These are phyloP conservation scores for Acrodontium crateriforme DNA, from an alignment of 2,329 filamentous ascomycete genomes.

Conservation along the genomic window DNA sequence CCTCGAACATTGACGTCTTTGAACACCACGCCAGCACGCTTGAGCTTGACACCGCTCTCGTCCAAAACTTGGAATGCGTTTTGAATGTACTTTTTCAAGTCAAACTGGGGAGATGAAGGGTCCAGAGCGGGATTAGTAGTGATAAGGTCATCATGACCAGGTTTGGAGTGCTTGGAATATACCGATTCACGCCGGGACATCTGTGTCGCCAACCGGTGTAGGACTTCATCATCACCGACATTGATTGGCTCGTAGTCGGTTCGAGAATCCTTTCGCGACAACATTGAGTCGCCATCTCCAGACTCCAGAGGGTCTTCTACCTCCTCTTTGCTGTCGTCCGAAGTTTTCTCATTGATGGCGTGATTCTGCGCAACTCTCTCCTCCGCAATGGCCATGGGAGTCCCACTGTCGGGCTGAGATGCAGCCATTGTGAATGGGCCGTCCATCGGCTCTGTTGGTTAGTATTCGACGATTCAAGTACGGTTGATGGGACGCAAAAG, in stretches of 20 bases:
- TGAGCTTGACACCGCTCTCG: conserved; percentile 41
- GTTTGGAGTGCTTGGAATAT: conserved; percentile 4
- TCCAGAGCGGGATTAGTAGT: conserved; percentile 32
- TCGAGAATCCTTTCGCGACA: conserved; percentile 5
- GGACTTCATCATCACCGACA: conserved; percentile 5
- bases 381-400: no score
- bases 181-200: conserved; percentile 12
- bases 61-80: conserved; percentile 38
- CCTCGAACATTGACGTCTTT: conserved; percentile 53
- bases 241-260: conserved; percentile 8
- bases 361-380: no score
- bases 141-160: conserved; percentile 10
- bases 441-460: no score
- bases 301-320: conserved; percentile 11
- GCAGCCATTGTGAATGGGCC: no score
- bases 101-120: conserved; percentile 37
- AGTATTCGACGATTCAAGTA: no score
- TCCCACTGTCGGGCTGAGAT: no score
- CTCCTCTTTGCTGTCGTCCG: conserved; percentile 15
- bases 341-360: no score
- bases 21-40: conserved; percentile 47
- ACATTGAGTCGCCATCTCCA: conserved; percentile 4
- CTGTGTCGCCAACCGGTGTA: conserved; percentile 7
- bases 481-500: no score
- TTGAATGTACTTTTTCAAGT: conserved; percentile 39